Evolutionary conservation across 345 rosid species (phyloP).

Genomic region (Camelina neglecta): DNA sequence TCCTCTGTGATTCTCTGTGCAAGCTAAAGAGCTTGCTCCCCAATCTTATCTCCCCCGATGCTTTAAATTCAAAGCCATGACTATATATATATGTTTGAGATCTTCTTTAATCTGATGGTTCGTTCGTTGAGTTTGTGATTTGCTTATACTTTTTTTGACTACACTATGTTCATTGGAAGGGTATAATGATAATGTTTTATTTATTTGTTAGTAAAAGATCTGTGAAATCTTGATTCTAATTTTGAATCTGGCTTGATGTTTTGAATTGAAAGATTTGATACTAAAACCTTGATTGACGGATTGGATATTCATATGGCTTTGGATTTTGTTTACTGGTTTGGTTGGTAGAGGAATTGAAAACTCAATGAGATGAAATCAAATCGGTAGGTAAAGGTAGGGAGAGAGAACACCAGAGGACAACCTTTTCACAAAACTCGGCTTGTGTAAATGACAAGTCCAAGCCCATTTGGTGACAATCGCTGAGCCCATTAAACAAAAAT

Average conservation of each 20-base stretch:
- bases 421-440: not conserved
- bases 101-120: not conserved
- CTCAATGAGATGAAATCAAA: not conserved
- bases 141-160: not conserved
- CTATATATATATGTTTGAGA: not conserved
- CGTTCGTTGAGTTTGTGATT: not conserved
- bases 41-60: not conserved
- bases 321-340: not conserved
- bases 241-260: not conserved
- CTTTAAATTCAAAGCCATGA: not conserved
- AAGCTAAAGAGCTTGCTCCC: slow-evolving; percentile 27
- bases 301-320: not conserved
- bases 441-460: not conserved
- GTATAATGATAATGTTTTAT: not conserved
- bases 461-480: not conserved
- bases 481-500: not conserved
- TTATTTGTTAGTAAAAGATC: not conserved
- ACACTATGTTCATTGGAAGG: too few species aligned
- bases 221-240: not conserved
- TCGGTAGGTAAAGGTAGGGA: not conserved
- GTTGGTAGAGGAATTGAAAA: not conserved
- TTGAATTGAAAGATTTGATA: not conserved
- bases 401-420: too few species aligned
- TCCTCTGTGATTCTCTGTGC: slow-evolving; percentile 29
- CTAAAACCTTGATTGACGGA: not conserved